phyloP scores from a whole-genome alignment of 2,329 filamentous ascomycete genomes.

The Sordariomycetes sp. region DNA sequence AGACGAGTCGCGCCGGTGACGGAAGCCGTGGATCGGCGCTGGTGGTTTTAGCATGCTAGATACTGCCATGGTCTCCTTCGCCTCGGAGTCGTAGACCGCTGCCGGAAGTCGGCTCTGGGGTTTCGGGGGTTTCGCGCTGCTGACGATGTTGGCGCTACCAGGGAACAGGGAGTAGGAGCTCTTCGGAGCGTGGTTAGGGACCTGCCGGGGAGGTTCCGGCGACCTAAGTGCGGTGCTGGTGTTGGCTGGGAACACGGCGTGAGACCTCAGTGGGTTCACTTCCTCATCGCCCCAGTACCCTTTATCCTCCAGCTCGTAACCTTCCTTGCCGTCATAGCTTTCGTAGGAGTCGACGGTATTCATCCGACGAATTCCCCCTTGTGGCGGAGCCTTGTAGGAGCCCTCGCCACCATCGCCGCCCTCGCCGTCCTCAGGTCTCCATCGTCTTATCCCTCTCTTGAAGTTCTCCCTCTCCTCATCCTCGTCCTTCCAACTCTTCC shows the following conservation, averaged over 20 bases:
- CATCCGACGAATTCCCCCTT: constrained; percentile 11
- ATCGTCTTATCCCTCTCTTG: constrained; percentile 34
- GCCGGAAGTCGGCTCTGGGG: constrained; percentile 31
- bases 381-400: neutral
- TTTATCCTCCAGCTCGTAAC: constrained; percentile 1
- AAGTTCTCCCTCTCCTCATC: constrained; percentile 34
- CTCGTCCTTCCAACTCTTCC: constrained; percentile 20
- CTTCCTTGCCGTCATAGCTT: neutral
- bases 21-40: constrained; percentile 27
- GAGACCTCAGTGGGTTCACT: constrained; percentile 22
- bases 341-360: constrained; percentile 23
- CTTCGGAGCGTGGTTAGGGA: constrained; percentile 19
- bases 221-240: neutral
- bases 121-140: constrained; percentile 16
- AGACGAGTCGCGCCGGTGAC: constrained; percentile 50
- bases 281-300: neutral
- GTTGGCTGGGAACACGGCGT: constrained; percentile 15
- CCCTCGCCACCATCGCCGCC: too few species aligned
- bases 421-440: constrained; percentile 17
- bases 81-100: constrained; percentile 29
- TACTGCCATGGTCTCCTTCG: neutral
- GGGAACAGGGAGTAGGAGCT: constrained; percentile 30
- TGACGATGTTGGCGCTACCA: constrained; percentile 10
- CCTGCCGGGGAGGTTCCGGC: constrained; percentile 6
- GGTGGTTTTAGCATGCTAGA: constrained; percentile 22